Conservation (phyloP, 495 filamentous ascomycete species). For the Pyronema domesticum region DNA sequence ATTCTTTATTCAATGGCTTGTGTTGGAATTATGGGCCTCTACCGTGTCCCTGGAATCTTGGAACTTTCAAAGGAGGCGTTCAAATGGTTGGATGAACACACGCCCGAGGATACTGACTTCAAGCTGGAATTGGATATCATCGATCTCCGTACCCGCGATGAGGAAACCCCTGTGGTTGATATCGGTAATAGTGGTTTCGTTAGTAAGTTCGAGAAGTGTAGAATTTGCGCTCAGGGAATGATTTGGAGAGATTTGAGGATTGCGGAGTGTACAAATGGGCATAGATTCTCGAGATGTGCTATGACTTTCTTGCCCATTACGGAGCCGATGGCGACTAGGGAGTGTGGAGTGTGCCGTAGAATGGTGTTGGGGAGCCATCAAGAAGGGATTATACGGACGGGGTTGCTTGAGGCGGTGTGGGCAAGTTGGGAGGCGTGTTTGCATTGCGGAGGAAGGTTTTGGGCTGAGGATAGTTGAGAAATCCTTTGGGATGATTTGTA, state of each 20-base stretch:
- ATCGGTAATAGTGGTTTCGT: constrained; percentile 15
- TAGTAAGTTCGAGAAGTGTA: constrained; percentile 20
- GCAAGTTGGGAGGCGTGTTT: constrained; percentile 23
- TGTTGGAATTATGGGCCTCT: constrained; percentile 21
- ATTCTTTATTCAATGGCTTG: constrained; percentile 22
- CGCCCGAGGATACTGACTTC: not conserved
- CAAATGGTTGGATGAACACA: constrained; percentile 15
- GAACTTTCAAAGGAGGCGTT: constrained; percentile 15
- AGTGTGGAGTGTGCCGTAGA: constrained; percentile 22
- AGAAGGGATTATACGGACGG: constrained; percentile 8
- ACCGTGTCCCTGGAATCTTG: constrained; percentile 15
- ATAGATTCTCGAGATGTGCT: constrained; percentile 22
- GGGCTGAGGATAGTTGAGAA: constrained; percentile 6
- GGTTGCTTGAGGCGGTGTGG: constrained; percentile 14
- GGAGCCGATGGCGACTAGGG: constrained; percentile 17
- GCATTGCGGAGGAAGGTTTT: constrained; percentile 25
- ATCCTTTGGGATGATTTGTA: not conserved
- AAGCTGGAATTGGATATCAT: not conserved
- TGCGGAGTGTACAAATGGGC: constrained; percentile 21
- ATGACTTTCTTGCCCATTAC: constrained; percentile 23
- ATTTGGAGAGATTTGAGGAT: constrained; percentile 22
- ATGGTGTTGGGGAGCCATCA: constrained; percentile 12
- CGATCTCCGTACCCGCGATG: not conserved
- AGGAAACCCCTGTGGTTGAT: not conserved
- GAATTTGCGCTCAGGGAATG: constrained; percentile 18